Evolutionary conservation across 2,329 filamentous ascomycete species (phyloP), one percentile per base, ranked within the genome.

Genomic region (Curvularia hawaiiensis): DNA sequence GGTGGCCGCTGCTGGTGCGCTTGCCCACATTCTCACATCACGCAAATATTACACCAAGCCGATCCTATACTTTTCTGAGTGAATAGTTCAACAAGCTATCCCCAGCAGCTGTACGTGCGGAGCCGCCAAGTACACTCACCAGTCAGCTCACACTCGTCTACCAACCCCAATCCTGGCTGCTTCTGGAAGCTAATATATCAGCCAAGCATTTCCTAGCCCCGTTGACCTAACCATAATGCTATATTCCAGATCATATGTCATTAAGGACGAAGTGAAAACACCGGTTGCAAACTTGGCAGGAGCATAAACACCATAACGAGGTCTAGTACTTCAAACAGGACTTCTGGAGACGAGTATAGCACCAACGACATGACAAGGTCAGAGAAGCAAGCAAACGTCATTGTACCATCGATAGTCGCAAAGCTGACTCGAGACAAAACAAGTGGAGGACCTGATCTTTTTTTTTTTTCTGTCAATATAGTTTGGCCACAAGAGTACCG

Each of bases 1-100:
- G 28, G 70, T 69, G 35, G 67, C 69, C 3, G 61, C 68, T 18
- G 68, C 12, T 35, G 5, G n/a, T 35, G 3, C 26, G 4, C 26
- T 28, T 6, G 26, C 2, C 26, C 26, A 7, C 26, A 28, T 28
- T 6, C 9, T 8, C 9, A 28, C 22, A 7, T 9, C 9, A 9
- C 3, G 5, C 7, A 28, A 28, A 8, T 28, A 6, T 28, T 28
- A 28, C 26, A 28, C 9, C 26, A 28, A 28, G 26, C 26, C 9
- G 26, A 7, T 7, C 4, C 26, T 28, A 9, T 28, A 28, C 9
- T 7, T 28, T 35, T 14, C 47, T 9, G 30, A 59, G 38, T 22
- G 33, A 20, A 10, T 52, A 49, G 55, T 55, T 48, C 48, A 57
- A 57, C 18, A 52, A 49, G 18, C 48, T 50, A 35, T 38, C 50